Evolutionary conservation across 2,329 filamentous ascomycete species (phyloP), one percentile per base, ranked within the genome.

Genomic region (Trichoderma sp.): DNA sequence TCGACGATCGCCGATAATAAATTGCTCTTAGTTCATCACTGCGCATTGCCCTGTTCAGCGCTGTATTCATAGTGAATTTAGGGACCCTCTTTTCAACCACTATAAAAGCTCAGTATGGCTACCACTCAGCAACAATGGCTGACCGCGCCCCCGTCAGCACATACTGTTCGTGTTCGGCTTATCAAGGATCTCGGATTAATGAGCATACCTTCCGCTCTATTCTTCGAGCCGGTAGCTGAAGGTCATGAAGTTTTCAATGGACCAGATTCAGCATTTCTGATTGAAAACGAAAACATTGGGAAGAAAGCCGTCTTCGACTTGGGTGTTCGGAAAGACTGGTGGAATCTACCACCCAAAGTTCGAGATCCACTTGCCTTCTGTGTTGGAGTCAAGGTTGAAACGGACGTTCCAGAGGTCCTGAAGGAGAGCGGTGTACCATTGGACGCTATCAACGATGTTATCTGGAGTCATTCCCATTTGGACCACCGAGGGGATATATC

Each of bases 401-500:
- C 43, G 13, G 63, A 58, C 13, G 63, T 66, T 27, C 52, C 52
- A 6, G 63, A 66, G 11, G 53, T 66, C 31, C 47, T 61, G 16
- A 47, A 56, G 21, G 52, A 40, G n/a, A 29, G n/a, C 4, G 68
- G 69, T 11, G 52, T 57, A 33, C 31, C 40, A 13, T 33, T 64
- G 31, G 24, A 57, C 3, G 7, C 59, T 31, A 72, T 73, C n/a
- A 73, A 76, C 27, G 73, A 71, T 21, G 70, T 77, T 5, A 70
- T 77, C 10, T 77, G 74, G 75, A 76, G 74, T 21, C 76, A 78
- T 33, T 74, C 72, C 8, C 76, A 78, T 40, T 74, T 74, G 24
- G 76, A 78, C 29, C 76, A 78, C 60, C 72, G 71, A 6, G 76
- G 76, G 11, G 75, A 78, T 31, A 64, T 73, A 1, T 74, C 74